These are phyloP conservation scores for Saturnispora quitensis DNA, from an alignment of 805 yeast species.

Conservation along the genomic window DNA sequence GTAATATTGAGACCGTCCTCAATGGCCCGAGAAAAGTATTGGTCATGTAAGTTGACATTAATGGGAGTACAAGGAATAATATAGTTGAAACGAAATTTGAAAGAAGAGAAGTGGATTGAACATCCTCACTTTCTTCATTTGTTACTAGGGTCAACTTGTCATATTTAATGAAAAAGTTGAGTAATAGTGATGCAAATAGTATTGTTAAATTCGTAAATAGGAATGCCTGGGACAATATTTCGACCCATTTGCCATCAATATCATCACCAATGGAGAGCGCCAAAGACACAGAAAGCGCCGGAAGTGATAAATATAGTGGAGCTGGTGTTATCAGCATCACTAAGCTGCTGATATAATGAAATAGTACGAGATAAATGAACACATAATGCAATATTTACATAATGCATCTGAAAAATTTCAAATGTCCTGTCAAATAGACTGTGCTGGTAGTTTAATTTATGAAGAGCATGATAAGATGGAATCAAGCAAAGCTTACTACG, in stretches of 20 bases:
- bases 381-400: neutral
- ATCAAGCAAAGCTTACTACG: neutral
- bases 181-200: slow-evolving; percentile 3
- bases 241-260: neutral
- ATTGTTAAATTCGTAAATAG: slow-evolving; percentile 21
- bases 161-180: slow-evolving; percentile 6
- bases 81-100: neutral
- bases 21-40: slow-evolving; percentile 21
- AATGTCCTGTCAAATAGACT: neutral
- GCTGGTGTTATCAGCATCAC: slow-evolving; percentile 11
- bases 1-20: slow-evolving; percentile 20
- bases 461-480: neutral
- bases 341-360: neutral
- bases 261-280: slow-evolving; percentile 15
- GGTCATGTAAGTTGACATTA: slow-evolving; percentile 17
- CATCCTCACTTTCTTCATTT: neutral
- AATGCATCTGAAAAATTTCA: neutral
- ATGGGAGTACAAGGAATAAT: slow-evolving; percentile 11
- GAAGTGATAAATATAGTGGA: slow-evolving; percentile 28
- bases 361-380: neutral
- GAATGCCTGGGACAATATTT: slow-evolving; percentile 8
- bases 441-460: neutral
- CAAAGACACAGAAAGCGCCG: slow-evolving; percentile 26
- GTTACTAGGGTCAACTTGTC: neutral
- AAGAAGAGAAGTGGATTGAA: neutral